Evolutionary conservation across 768 basidiomycete species (phyloP), one percentile per base, ranked within the genome.

Genomic region (Hygrophoropsis aurantiaca): DNA sequence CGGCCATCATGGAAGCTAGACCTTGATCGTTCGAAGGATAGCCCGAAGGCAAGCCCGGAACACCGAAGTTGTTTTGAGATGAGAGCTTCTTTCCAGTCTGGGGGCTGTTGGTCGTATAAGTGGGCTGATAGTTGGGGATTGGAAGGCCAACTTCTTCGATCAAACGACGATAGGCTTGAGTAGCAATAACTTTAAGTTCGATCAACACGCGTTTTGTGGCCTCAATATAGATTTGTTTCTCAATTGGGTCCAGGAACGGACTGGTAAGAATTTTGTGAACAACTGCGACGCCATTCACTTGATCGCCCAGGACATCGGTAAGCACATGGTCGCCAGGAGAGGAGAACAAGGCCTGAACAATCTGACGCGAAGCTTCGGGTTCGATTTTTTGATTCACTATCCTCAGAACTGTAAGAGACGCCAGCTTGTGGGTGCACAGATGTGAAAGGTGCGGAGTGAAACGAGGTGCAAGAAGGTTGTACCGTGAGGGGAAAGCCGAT

Each of bases 371-470:
- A 11, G 97, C 95, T 35, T 90, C 82, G 0, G 88, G 85, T 63
- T 98, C 97, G 20, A 87, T 85, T 69, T 90, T 92, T 69, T 99
- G 97, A 62, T 98, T 97, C 66, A 98, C 87, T 57, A 99, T 92
- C 62, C 94, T 80, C 54, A 99, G 76, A 33, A 98, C 93, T 1
- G 94, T 95, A 54, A 94, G 76, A 2, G 94, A 97, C 0, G 97
- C 95, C 58, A 99, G 69, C 68, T 98, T 98, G 75, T 99, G 97
- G 3, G 93, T 97, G 74, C 94, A 97, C 48, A 98, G 78, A 67
- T 98, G 94, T 3, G 93, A 94, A 32, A 98, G 78, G 61, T 98
- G 95, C 39, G 97, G 92, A 0, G 93, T 92, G 69, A 99, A 95
- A 40, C 95, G 90, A 38, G 94, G 94, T 1, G 97, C 94, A 39